A percentile compares a stretch with the other conserved stretches of the same genome.
Evolutionary conservation across 345 rosid species (phyloP).

Genomic region (Acer saccharum): DNA sequence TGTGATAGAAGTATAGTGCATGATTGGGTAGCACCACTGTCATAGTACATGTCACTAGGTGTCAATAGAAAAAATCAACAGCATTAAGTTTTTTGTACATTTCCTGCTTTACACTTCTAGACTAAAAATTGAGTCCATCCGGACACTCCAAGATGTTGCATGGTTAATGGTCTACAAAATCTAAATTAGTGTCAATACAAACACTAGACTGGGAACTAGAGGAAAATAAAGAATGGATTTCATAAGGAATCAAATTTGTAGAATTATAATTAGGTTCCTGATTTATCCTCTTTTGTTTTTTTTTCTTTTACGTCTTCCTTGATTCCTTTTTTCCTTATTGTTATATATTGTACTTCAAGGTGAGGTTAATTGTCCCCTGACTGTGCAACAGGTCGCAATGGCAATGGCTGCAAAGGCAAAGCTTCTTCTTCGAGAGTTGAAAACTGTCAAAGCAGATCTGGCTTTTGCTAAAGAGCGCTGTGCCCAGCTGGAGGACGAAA

Average conservation of each 20-base stretch:
- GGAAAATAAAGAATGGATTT: not conserved
- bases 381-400: conserved; percentile 83
- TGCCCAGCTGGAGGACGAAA: conserved; percentile 92
- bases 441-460: conserved; percentile 91
- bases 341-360: conserved; percentile 8
- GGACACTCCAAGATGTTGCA: not conserved
- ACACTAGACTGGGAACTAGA: not conserved
- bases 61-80: not conserved
- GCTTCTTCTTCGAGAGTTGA: conserved; percentile 89
- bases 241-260: not conserved
- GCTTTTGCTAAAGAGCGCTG: conserved; percentile 92
- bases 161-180: not conserved
- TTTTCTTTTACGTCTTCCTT: not conserved
- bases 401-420: conserved; percentile 99
- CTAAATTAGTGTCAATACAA: not conserved
- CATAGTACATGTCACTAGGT: not conserved
- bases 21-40: conserved; percentile 21
- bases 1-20: conserved; percentile 33
- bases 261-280: not conserved
- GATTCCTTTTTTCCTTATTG: not conserved
- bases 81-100: not conserved
- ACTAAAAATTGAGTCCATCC: not conserved
- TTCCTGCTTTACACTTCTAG: not conserved
- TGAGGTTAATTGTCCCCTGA: conserved; percentile 22
- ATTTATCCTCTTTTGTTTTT: not conserved